Evolutionary conservation across 1,284 basidiomycete species (phyloP).

Genomic region (Mycena citricolor): DNA sequence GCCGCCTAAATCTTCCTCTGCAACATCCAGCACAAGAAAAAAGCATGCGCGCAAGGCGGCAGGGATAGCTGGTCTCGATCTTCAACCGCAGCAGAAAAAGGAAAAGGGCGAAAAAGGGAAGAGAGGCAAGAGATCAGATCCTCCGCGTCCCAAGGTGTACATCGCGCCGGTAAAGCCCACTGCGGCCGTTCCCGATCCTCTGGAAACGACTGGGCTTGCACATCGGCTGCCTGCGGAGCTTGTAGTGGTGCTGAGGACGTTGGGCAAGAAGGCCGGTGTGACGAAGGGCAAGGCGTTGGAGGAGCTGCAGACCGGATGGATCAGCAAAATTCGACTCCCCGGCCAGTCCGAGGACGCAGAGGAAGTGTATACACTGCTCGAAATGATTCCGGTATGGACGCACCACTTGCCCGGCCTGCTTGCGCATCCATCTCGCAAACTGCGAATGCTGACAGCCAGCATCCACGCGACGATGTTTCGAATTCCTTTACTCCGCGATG

Average conservation of each 20-base stretch:
- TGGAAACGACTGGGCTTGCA: constrained; percentile 85
- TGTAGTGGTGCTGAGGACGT: constrained; percentile 76
- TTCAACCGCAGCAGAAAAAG: constrained; percentile 29
- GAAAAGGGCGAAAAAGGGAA: constrained; percentile 55
- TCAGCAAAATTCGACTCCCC: constrained; percentile 47
- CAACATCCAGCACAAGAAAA: too few relatives aligned
- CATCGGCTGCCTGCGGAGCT: constrained; percentile 80
- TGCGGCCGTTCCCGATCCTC: constrained; percentile 83
- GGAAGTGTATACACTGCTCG: constrained; percentile 12
- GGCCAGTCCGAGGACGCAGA: constrained; percentile 64
- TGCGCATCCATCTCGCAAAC: constrained; percentile 77
- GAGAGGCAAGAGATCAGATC: constrained; percentile 42
- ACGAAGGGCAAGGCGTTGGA: constrained; percentile 89
- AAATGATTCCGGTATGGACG: constrained; percentile 31
- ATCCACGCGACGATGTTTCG: constrained; percentile 72
- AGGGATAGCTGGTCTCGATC: constrained; percentile 21
- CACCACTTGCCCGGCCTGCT: constrained; percentile 86
- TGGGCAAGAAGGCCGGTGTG: constrained; percentile 90
- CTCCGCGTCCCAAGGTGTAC: constrained; percentile 72
- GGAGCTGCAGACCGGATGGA: constrained; percentile 74
- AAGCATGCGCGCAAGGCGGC: constrained; percentile 24
- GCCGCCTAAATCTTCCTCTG: too few relatives aligned
- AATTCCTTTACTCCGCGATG: constrained; percentile 48
- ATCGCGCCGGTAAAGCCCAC: constrained; percentile 86
- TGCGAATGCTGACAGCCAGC: constrained; percentile 68